Evolutionary conservation across 352 stramenopile genomes (phyloP), one percentile per base, ranked within the genome.

Genomic region (Phytophthora sp.): DNA sequence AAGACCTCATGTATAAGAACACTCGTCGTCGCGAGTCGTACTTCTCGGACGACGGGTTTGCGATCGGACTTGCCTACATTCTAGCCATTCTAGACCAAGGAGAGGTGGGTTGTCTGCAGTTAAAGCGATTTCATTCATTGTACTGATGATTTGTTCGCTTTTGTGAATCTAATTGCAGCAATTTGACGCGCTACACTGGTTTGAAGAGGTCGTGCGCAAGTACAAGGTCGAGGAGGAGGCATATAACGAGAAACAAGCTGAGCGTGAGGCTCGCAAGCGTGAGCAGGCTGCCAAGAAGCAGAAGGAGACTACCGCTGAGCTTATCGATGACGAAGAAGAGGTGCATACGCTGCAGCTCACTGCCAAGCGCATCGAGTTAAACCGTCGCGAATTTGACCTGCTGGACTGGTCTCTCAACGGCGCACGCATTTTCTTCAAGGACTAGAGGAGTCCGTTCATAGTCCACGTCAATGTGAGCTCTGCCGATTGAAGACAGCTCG

Each of bases 1-100:
- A 98, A 73, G 95, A 98, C 68, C 82, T 96, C 42, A 98, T 98
- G 91, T 97, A 98, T 76, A 98, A 98, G 81, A 97, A 97, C 68
- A 97, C 92, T 21, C 83, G 88, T 7, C 82, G 84, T n/a, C 85
- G 88, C 21, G 94, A 98, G 74, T 97, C 93, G 36, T 99, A 98
- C 69, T 99, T 98, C 62, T 94, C 91, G 11, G 94, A 99, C 75
- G 96, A 99, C 70, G 96, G 96, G 5, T 98, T 98, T 76, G 91
- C 94, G 29, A 93, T 98, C 23, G 96, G 96, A 7, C 67, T 98
- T 42, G 93, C 94, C 5, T 99, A 98, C 69, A 90, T 98, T 21
- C 78, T 99, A 7, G 86, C 90, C 23, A 95, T 98, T 60, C 69
- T 98, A 0, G 84, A 96, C 61, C 90, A 98, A 73, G 84, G 85